Evolutionary conservation across 345 rosid genomes (phyloP).

Genomic region (Turnera subulata): DNA sequence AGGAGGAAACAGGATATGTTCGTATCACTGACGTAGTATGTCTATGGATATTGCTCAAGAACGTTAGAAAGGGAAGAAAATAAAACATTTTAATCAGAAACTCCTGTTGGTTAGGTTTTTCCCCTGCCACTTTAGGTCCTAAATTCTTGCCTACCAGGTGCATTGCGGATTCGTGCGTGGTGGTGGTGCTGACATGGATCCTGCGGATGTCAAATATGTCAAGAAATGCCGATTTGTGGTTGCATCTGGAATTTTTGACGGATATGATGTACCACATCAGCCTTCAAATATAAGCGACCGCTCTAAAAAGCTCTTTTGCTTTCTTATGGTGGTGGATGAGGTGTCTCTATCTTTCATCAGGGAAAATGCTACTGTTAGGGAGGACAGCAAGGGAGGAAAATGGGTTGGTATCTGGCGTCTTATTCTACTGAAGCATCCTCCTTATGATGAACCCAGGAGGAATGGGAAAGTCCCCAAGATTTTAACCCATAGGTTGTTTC

Average conservation of each 20-base stretch:
- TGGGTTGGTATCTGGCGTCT: slow-evolving; percentile 99
- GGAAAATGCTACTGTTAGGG: slow-evolving; percentile 54
- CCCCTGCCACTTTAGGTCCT: neutral
- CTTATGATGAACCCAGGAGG: slow-evolving; percentile 94
- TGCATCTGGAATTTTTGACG: slow-evolving; percentile 93
- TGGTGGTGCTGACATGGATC: slow-evolving; percentile 87
- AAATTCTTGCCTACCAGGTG: slow-evolving; percentile 42
- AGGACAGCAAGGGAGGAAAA: slow-evolving; percentile 60
- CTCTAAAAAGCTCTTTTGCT: slow-evolving; percentile 81
- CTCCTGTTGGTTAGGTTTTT: no score
- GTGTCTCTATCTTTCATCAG: slow-evolving; percentile 61
- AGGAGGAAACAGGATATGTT: no score
- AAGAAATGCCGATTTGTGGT: slow-evolving; percentile 83
- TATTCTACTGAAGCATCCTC: slow-evolving; percentile 68
- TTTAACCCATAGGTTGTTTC: slow-evolving; percentile 95
- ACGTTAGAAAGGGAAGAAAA: no score
- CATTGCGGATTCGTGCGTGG: slow-evolving; percentile 82
- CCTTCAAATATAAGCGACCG: slow-evolving; percentile 75
- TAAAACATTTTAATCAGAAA: no score
- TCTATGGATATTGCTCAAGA: neutral
- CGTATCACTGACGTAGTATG: no score
- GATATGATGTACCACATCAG: slow-evolving; percentile 85
- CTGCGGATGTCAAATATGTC: slow-evolving; percentile 54
- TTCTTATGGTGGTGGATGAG: slow-evolving; percentile 89
- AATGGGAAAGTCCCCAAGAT: slow-evolving; percentile 96